phyloP scores from a whole-genome alignment of 2,329 filamentous ascomycete genomes.

The Massarina eburnea region DNA sequence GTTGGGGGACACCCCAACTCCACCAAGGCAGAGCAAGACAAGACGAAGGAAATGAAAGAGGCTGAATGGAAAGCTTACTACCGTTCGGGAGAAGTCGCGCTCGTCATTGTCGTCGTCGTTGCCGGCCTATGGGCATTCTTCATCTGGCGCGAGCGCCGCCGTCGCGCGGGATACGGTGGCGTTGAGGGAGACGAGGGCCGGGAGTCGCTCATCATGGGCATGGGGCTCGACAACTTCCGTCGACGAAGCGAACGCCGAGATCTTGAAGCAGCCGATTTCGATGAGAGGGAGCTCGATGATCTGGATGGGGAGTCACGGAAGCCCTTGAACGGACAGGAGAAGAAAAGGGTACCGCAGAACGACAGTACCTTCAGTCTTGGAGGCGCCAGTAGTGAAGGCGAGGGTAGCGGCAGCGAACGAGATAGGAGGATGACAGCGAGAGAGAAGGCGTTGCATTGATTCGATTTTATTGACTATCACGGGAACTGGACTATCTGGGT shows the following conservation, averaged over 20 bases:
- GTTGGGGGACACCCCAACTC: slow-evolving; percentile 74
- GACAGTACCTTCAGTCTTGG: slow-evolving; percentile 52
- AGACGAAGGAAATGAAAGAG: slow-evolving; percentile 73
- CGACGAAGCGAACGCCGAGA: slow-evolving; percentile 49
- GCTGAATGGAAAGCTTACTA: slow-evolving; percentile 89
- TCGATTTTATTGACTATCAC: background rate
- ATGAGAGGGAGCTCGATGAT: slow-evolving; percentile 63
- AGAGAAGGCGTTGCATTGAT: slow-evolving; percentile 23
- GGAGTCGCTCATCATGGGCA: slow-evolving; percentile 47
- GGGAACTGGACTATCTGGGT: background rate
- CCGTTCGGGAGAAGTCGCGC: slow-evolving; percentile 80
- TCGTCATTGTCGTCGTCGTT: slow-evolving; percentile 77
- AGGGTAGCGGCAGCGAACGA: slow-evolving; percentile 38
- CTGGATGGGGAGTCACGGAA: slow-evolving; percentile 41
- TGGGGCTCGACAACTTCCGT: slow-evolving; percentile 53
- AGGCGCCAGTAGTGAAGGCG: slow-evolving; percentile 46
- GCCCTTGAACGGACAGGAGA: slow-evolving; percentile 28
- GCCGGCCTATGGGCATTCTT: slow-evolving; percentile 75
- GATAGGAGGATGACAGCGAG: slow-evolving; percentile 27
- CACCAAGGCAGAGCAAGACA: slow-evolving; percentile 66
- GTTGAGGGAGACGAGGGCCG: slow-evolving; percentile 47
- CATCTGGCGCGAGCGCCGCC: slow-evolving; percentile 59
- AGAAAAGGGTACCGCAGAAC: slow-evolving; percentile 34
- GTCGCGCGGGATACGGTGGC: slow-evolving; percentile 48
- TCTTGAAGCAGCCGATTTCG: slow-evolving; percentile 64